Evolutionary conservation across 2,329 filamentous ascomycete species (phyloP), one percentile per base, ranked within the genome.

Genomic region (Aspergillus brunneoviolaceus): DNA sequence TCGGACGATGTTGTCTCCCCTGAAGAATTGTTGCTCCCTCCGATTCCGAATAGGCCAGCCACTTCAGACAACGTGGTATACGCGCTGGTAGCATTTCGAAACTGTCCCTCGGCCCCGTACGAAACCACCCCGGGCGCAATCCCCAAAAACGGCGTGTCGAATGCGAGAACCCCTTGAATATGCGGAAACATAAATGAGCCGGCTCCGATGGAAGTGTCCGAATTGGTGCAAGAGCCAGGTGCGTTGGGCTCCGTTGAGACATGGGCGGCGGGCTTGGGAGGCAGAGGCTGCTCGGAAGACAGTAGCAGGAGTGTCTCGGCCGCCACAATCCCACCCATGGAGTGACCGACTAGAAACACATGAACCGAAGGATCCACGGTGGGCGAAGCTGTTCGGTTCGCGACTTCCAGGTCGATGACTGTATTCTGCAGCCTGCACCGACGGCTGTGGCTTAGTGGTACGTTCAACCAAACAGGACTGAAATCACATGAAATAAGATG

Each of bases 361-460:
- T 87, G 88, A 21, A 96, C 91, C 0, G 89, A 92, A 5, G 92
- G 92, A 62, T 96, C 91, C 64, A 96, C 84, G 0, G 91, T 96
- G 0, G 93, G 93, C 5, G 89, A 93, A 1, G 90, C 85, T 0
- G 92, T 94, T 50, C 84, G 83, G 67, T 90, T 89, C 29, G 84
- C 87, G 59, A 97, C 93, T 77, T 99, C 94, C 69, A 97, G 82
- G 75, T 98, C 95, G 69, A 98, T 97, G 68, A 98, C 91, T 69
- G 91, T 91, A 72, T 97, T 89, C 66, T 93, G 87, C 16, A 98
- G 85, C 91, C 89, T 92, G 48, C 9, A 57, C 33, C 25, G 1
- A 21, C 52, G 21, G 31, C 48, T 27, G 55, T 31, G 2, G 35
- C 23, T 52, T 50, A 51, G 33, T 49, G 16, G n/a, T 47, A 48